Evolutionary conservation across 106 monocot genomes (phyloP).

Genomic region (Acorus gramineus): DNA sequence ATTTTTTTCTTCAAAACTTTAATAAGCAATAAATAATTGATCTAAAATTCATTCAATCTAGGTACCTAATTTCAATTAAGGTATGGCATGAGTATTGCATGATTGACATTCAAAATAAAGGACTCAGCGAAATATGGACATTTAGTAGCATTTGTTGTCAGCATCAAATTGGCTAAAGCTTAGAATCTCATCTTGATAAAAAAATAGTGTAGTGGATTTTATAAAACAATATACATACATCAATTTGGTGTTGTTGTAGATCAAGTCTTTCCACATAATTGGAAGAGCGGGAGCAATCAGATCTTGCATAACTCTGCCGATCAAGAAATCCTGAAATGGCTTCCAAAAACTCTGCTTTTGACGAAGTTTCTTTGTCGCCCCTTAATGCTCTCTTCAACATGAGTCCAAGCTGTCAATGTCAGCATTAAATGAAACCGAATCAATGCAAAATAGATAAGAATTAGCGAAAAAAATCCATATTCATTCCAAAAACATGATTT

Average conservation of each 20-base stretch:
- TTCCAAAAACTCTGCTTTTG: slow-evolving; percentile 21
- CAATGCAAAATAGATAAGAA: neutral
- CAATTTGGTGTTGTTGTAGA: slow-evolving; percentile 21
- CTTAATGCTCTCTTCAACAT: slow-evolving; percentile 24
- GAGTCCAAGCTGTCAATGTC: slow-evolving; percentile 16
- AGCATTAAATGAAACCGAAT: neutral
- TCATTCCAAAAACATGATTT: too few species aligned
- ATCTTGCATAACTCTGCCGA: slow-evolving; percentile 1
- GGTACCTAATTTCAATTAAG: too few species aligned
- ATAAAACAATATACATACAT: slow-evolving; percentile 8
- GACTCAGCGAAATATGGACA: too few species aligned
- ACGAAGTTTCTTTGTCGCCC: slow-evolving; percentile 6
- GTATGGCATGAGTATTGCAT: too few species aligned
- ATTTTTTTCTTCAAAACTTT: too few species aligned
- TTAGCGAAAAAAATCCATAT: neutral
- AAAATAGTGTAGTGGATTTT: too few species aligned
- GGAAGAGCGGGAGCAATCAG: neutral
- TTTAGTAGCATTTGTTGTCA: too few species aligned
- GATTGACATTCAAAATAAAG: too few species aligned
- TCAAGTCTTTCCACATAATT: slow-evolving; percentile 11
- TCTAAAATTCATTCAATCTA: too few species aligned
- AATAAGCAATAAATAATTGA: too few species aligned
- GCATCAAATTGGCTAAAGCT: too few species aligned
- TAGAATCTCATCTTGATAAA: too few species aligned
- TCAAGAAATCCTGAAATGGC: slow-evolving; percentile 10